Conservation (phyloP, 2,329 filamentous ascomycete species). For the Pseudocercospora vitis region DNA sequence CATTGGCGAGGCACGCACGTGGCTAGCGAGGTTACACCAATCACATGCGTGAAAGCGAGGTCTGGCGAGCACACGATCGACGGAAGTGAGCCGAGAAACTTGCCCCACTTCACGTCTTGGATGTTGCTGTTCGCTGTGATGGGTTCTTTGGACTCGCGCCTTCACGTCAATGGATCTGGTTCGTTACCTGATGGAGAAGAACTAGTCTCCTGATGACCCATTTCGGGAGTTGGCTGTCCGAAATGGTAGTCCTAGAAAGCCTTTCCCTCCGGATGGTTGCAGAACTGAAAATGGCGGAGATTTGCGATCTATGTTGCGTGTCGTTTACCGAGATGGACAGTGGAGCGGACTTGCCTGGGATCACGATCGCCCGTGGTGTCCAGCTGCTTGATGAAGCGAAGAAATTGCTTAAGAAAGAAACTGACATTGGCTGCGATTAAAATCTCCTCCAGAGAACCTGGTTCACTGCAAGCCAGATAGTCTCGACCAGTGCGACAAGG, state of each 20-base stretch:
- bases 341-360: background rate
- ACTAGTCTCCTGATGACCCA: background rate
- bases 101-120: background rate
- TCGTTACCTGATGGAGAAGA: background rate
- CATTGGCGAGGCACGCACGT: conserved; percentile 4
- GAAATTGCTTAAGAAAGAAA: no score
- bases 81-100: background rate
- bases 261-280: background rate
- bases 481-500: no score
- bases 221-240: background rate
- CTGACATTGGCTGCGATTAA: no score
- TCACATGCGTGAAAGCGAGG: background rate
- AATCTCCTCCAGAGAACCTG: no score
- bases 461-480: no score
- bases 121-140: background rate
- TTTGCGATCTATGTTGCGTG: no score
- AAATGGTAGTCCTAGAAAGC: background rate
- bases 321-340: background rate
- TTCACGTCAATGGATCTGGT: background rate
- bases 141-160: no score
- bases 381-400: background rate
- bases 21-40: conserved; percentile 1
- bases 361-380: background rate
- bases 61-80: conserved; percentile 2
- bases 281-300: no score